Evolutionary conservation across 805 yeast genomes (phyloP).

Genomic region (Ogataea ganodermae): DNA sequence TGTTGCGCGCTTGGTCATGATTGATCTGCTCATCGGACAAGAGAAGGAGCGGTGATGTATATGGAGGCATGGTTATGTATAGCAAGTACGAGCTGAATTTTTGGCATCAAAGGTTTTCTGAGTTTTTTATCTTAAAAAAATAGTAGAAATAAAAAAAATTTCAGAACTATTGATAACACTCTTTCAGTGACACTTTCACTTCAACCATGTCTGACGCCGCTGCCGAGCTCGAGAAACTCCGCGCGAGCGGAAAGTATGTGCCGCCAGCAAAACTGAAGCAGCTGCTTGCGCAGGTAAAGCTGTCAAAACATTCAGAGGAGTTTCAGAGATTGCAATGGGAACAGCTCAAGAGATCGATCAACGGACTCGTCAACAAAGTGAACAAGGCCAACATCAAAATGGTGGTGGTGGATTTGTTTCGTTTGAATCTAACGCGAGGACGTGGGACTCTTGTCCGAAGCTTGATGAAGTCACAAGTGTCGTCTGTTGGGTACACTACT

Average conservation of each 20-base stretch:
- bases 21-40: conserved; percentile 1
- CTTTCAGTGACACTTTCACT: not conserved
- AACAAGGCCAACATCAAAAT: conserved; percentile 48
- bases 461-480: conserved; percentile 54
- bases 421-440: conserved; percentile 60
- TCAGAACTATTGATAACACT: not conserved
- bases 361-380: conserved; percentile 49
- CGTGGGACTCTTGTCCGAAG: conserved; percentile 60
- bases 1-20: not conserved
- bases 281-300: conserved; percentile 34
- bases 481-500: conserved; percentile 41
- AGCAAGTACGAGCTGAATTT: not conserved
- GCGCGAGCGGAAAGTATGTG: conserved; percentile 50
- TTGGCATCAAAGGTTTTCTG: not conserved
- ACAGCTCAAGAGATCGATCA: conserved; percentile 46
- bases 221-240: conserved; percentile 38
- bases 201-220: conserved; percentile 29
- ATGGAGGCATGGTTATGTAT: not conserved
- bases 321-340: conserved; percentile 63
- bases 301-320: conserved; percentile 33
- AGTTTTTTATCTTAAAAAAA: not conserved
- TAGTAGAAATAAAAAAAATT: not conserved
- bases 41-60: not conserved
- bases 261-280: conserved; percentile 55
- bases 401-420: conserved; percentile 51